A percentile compares a stretch with the other conserved stretches of the same genome.
Evolutionary conservation across 768 basidiomycete species (phyloP).

Genomic region (Russula earlei): DNA sequence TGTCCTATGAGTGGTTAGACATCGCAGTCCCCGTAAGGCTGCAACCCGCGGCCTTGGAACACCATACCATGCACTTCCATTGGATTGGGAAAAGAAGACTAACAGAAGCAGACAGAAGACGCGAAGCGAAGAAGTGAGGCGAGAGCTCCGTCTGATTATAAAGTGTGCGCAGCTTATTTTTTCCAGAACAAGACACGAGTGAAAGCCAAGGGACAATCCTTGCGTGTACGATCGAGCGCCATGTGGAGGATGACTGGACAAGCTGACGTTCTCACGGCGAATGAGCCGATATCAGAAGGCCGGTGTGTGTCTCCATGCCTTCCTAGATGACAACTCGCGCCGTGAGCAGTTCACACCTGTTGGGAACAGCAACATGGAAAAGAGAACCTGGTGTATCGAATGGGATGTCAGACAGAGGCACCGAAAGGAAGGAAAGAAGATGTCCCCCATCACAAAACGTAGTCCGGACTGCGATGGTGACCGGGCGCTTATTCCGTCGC

Average conservation of each 20-base stretch:
- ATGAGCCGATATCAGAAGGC: not conserved
- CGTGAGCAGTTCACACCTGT: not conserved
- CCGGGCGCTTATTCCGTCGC: not conserved
- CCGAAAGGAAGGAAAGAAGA: not conserved
- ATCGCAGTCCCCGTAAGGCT: not conserved
- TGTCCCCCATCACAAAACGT: not conserved
- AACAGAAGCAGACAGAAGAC: not conserved
- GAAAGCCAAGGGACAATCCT: not conserved
- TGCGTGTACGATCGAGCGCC: not conserved
- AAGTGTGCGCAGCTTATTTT: not conserved
- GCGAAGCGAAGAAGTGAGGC: not conserved
- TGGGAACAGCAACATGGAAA: not conserved
- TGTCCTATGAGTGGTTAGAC: not conserved
- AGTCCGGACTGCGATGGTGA: not conserved
- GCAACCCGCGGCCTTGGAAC: not conserved
- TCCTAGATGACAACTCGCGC: not conserved
- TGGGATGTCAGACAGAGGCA: not conserved
- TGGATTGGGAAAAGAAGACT: not conserved
- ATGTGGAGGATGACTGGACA: not conserved
- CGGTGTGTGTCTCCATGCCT: not conserved
- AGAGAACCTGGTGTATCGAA: not conserved
- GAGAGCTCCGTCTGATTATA: not conserved
- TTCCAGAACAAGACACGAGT: not conserved
- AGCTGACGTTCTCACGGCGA: not conserved
- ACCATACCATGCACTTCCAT: not conserved